Evolutionary conservation across 441 rosid genomes (phyloP).

Genomic region (Adansonia gregorii): DNA sequence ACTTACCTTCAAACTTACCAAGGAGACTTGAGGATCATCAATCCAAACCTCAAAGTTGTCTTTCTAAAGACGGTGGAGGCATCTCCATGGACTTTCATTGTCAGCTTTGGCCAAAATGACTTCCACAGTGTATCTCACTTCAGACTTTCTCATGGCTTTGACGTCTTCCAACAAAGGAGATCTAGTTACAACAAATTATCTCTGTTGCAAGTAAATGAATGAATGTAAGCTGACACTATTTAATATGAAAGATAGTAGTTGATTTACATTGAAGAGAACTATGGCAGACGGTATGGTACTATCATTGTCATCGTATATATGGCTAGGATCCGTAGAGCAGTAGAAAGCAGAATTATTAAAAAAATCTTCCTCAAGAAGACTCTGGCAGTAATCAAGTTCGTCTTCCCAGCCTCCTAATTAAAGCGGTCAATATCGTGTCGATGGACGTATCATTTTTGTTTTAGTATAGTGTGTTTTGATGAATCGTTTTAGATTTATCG

Average conservation of each 20-base stretch:
- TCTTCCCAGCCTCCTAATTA: conserved; percentile 93
- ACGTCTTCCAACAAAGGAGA: conserved; percentile 78
- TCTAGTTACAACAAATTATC: conserved; percentile 70
- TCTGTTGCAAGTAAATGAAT: conserved; percentile 45
- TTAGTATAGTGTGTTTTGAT: too few species aligned
- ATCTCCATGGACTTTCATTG: conserved; percentile 94
- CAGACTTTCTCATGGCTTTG: conserved; percentile 69
- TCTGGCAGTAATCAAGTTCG: conserved; percentile 75
- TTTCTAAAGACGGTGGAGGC: conserved; percentile 82
- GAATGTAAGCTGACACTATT: conserved; percentile 8
- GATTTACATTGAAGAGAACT: too few species aligned
- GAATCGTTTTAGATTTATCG: too few species aligned
- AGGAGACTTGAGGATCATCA: conserved; percentile 59
- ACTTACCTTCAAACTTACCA: conserved; percentile 64
- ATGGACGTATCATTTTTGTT: too few species aligned
- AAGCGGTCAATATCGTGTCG: too few species aligned
- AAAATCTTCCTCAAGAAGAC: conserved; percentile 77
- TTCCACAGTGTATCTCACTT: conserved; percentile 70
- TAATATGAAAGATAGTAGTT: not conserved
- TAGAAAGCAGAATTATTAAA: conserved; percentile 81
- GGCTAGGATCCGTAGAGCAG: too few species aligned
- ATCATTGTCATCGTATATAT: too few species aligned
- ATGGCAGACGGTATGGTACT: too few species aligned
- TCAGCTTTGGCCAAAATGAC: conserved; percentile 64
- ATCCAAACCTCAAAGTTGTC: conserved; percentile 55